Evolutionary conservation across 495 filamentous ascomycete genomes (phyloP), one percentile per base, ranked within the genome.

Genomic region (Opeltia flavorubescens): DNA sequence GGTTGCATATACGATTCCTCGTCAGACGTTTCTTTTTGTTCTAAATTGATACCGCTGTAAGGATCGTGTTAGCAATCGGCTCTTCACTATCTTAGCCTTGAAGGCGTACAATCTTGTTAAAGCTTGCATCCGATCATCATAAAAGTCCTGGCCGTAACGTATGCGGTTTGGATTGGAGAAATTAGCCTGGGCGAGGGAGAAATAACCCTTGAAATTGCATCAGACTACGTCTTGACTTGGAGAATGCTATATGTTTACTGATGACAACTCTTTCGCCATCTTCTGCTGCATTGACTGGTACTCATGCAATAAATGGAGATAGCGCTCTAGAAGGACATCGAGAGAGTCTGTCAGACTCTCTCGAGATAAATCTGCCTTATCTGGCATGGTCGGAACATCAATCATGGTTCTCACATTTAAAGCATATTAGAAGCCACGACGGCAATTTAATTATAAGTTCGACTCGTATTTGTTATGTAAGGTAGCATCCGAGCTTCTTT

Each of bases 121-220:
- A 13, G 83, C 79, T 50, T 80, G 76, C 81, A 85, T 86, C 43
- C 81, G 68, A 50, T 73, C 74, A 60, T 86, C 81, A 57, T 82
- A 88, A 58, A 74, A 73, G 49, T 84, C 80, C 42, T 66, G 66
- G 20, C 80, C 81, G 59, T 80, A 85, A 40, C 73, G 65, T 43
- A 75, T 57, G 8, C 78, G 78, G 9, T 77, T 71, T 35, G 75
- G 66, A 38, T 76, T 78, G 17, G 71, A 66, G 62, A 83, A 86
- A 59, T 86, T 86, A 36, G 83, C 82, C 45, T 80, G 75, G 21
- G 83, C 77, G 17, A 88, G 70, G 27, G 65, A 62, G 20, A 75
- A 49, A 47, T 69, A 73, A 15, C 70, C 71, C 68, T 74, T 3
- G 18, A 23, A 48, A 24, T 35, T 12, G 18, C 4, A 29, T 21